These are phyloP conservation scores for Sporothrix sp. DNA, from an alignment of 2,329 filamentous ascomycete species.

Conservation along the genomic window DNA sequence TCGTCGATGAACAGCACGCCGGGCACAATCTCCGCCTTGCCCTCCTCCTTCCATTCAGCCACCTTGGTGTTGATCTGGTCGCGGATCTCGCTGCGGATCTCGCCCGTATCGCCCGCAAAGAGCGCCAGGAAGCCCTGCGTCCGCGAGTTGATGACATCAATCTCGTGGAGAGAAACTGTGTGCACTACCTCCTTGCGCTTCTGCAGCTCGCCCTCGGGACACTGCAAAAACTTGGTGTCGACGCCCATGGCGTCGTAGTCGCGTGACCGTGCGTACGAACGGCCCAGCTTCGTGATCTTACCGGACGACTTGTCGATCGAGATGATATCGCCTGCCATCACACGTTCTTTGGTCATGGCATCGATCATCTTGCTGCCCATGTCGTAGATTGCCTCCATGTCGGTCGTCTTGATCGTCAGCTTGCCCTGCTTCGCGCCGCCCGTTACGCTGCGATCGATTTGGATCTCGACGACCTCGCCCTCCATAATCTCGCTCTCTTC, in stretches of 20 bases:
- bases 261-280: slow-evolving; percentile 86
- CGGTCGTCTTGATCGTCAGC: slow-evolving; percentile 97
- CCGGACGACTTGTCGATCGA: slow-evolving; percentile 97
- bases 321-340: slow-evolving; percentile 97
- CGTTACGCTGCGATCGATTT: slow-evolving; percentile 94
- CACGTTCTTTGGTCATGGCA: slow-evolving; percentile 97
- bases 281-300: slow-evolving; percentile 93
- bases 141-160: slow-evolving; percentile 97
- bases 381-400: slow-evolving; percentile 99
- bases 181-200: slow-evolving; percentile 96
- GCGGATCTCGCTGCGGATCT: slow-evolving; percentile 92
- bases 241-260: slow-evolving; percentile 99
- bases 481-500: slow-evolving; percentile 99
- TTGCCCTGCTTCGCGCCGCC: slow-evolving; percentile 97
- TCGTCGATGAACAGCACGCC: slow-evolving; percentile 98
- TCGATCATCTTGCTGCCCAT: slow-evolving; percentile 99
- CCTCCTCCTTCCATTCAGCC: slow-evolving; percentile 97
- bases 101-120: slow-evolving; percentile 95
- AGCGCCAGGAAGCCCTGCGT: slow-evolving; percentile 97
- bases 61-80: slow-evolving; percentile 99
- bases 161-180: slow-evolving; percentile 94
- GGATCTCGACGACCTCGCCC: slow-evolving; percentile 96
- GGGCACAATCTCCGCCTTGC: slow-evolving; percentile 95
- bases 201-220: slow-evolving; percentile 93
- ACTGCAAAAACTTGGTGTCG: slow-evolving; percentile 96